A percentile compares a stretch with the other conserved stretches of the same genome.
Evolutionary conservation across 345 rosid species (phyloP).

Genomic region (Populus euphratica): DNA sequence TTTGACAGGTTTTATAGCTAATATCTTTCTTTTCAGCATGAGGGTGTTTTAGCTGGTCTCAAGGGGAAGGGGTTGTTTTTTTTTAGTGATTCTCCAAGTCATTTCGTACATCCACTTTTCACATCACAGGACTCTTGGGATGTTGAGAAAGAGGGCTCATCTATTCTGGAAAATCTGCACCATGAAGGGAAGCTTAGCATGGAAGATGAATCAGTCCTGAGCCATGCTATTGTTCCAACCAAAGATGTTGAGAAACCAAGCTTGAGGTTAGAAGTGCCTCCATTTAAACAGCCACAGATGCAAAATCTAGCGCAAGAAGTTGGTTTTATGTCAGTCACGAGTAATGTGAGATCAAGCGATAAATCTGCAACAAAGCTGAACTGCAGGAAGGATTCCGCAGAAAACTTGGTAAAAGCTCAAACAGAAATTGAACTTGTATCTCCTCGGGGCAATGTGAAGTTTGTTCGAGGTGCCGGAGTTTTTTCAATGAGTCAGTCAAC

Average conservation of each 20-base stretch:
- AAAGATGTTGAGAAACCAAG: slow-evolving; percentile 10
- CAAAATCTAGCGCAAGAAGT: slow-evolving; percentile 20
- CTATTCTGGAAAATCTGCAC: neutral
- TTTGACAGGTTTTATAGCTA: neutral
- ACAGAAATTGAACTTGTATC: slow-evolving; percentile 9
- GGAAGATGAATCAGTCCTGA: slow-evolving; percentile 11
- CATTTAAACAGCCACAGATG: slow-evolving; percentile 18
- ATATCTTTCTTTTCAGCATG: neutral
- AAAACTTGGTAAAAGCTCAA: slow-evolving; percentile 7
- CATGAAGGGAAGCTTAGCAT: slow-evolving; percentile 7
- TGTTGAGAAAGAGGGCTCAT: neutral
- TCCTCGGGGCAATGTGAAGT: neutral
- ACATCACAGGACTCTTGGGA: slow-evolving; percentile 21
- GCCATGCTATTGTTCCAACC: neutral
- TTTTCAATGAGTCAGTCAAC: slow-evolving; percentile 8
- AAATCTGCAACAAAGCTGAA: slow-evolving; percentile 9
- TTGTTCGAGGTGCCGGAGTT: slow-evolving; percentile 1
- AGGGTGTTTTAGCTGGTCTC: neutral
- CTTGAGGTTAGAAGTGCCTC: slow-evolving; percentile 17
- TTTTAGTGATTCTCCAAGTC: neutral
- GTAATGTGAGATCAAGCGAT: slow-evolving; percentile 6
- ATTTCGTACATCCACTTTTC: neutral
- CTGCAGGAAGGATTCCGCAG: neutral
- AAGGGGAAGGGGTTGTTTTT: neutral
- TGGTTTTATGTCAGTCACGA: neutral